Base-by-base conservation (phyloP, 495 filamentous ascomycete species). In the Cercophora samala region DNA sequence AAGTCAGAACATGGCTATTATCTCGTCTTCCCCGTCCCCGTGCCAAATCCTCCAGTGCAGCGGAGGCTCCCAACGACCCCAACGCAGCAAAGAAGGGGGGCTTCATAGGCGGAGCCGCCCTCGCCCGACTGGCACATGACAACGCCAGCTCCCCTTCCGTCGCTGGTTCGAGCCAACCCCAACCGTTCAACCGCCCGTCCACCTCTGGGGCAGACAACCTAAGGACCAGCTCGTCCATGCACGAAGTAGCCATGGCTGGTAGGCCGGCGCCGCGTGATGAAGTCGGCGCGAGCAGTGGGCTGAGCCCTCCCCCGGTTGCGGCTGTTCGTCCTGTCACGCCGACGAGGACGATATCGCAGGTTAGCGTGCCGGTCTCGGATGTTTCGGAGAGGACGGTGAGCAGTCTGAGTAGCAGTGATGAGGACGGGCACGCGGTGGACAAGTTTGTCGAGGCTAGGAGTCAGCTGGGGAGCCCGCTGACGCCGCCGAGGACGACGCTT, bases 1-100 rank as follows among this genome's bases (percentile, higher is more conserved):
- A 84, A 65, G 78, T 90, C 51, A 89, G 83, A 63, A 80, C 80
- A 56, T 91, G 88, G 88, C 75, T 91, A 55, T 87, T 85, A 70
- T 82, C 75, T 8, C 84, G 81, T 60, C 79, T 89, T 53, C 77
- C 80, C 0, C 80, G 84, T 6, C 65, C 70, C 1, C 69, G 78
- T 4, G 75, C 75, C 6, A 74, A 74, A 58, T 65, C 73, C 0
- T 64, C 70, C n/a, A 59, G 74, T 64, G 68, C 66, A 21, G 68
- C 53, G 4, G 53, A 56, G 22, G 53, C 58, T 32, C 23, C 64
- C 42, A 46, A 46, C 37, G 37, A 46, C 15, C 15, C 37, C 5
- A 46, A 13, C 13, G 29, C 58, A 1, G 29, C 64, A 0, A 24
- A 22, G 3, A 56, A 59, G 5, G 78, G 67, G 66, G 75, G 75